Evolutionary conservation across 495 filamentous ascomycete genomes (phyloP).

Genomic region (Aspergillus conjunctus): DNA sequence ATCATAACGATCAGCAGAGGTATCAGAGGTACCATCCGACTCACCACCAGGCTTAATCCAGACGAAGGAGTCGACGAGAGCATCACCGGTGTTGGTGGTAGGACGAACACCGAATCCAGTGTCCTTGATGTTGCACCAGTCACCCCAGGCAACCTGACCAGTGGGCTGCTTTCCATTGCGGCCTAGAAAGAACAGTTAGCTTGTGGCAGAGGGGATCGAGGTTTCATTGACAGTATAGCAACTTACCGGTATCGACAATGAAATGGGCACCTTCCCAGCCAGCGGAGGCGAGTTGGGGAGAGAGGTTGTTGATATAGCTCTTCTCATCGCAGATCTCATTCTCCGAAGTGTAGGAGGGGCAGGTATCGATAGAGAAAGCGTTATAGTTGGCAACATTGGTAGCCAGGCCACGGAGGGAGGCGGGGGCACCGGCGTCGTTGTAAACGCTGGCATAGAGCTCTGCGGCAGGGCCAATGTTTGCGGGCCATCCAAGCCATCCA

Average conservation of each 20-base stretch:
- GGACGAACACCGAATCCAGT: slow-evolving; percentile 75
- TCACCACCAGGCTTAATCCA: slow-evolving; percentile 87
- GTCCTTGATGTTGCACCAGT: slow-evolving; percentile 83
- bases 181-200: slow-evolving; percentile 29
- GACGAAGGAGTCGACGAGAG: slow-evolving; percentile 73
- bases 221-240: not conserved
- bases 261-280: slow-evolving; percentile 70
- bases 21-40: slow-evolving; percentile 73
- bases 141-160: slow-evolving; percentile 66
- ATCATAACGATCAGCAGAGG: slow-evolving; percentile 66
- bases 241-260: slow-evolving; percentile 64
- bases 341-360: slow-evolving; percentile 47
- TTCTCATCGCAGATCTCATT: slow-evolving; percentile 67
- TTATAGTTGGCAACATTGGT: slow-evolving; percentile 86
- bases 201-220: not conserved
- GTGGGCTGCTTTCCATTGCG: slow-evolving; percentile 71
- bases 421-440: slow-evolving; percentile 64
- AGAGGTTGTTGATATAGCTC: slow-evolving; percentile 68
- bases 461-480: slow-evolving; percentile 73
- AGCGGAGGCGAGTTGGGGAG: slow-evolving; percentile 56
- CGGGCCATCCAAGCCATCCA: slow-evolving; percentile 83
- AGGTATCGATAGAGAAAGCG: slow-evolving; percentile 51
- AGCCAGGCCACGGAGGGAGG: slow-evolving; percentile 67
- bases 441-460: slow-evolving; percentile 67
- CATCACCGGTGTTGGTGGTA: slow-evolving; percentile 61